phyloP scores from a whole-genome alignment of 2,329 filamentous ascomycete species.

The Cercospora zeae-maydis region DNA sequence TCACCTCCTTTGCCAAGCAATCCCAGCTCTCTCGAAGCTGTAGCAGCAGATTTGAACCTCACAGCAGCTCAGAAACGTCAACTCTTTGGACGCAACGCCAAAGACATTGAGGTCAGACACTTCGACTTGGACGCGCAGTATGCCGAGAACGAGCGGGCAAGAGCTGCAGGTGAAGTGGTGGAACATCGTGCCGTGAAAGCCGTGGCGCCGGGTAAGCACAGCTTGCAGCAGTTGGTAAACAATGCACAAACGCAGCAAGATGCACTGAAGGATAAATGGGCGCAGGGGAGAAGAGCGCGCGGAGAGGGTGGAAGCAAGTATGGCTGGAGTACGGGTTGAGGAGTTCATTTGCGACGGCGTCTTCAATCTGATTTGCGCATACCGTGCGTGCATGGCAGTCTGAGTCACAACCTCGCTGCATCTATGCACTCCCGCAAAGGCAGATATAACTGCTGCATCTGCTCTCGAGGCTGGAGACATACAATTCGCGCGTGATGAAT shows the following conservation, averaged over 20 bases:
- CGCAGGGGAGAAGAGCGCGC: slow-evolving; percentile 71
- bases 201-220: slow-evolving; percentile 86
- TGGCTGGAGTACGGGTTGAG: slow-evolving; percentile 22
- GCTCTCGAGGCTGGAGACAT: too few relatives aligned
- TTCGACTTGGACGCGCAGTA: slow-evolving; percentile 92
- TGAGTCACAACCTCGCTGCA: too few relatives aligned
- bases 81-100: slow-evolving; percentile 67
- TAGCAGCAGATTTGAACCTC: slow-evolving; percentile 76
- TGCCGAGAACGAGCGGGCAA: slow-evolving; percentile 72
- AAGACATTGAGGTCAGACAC: slow-evolving; percentile 62
- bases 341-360: neutral
- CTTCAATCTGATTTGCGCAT: too few relatives aligned
- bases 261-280: slow-evolving; percentile 88
- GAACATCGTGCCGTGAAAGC: slow-evolving; percentile 76
- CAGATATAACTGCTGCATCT: too few relatives aligned
- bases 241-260: slow-evolving; percentile 78
- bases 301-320: slow-evolving; percentile 52
- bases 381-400: too few relatives aligned
- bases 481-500: too few relatives aligned
- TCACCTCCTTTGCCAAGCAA: slow-evolving; percentile 19
- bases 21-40: slow-evolving; percentile 59
- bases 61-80: slow-evolving; percentile 73
- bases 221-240: slow-evolving; percentile 79
- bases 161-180: slow-evolving; percentile 64
- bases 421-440: too few relatives aligned